Evolutionary conservation across 352 stramenopile genomes (phyloP), one percentile per base, ranked within the genome.

Genomic region (Pythium phragmitis): DNA sequence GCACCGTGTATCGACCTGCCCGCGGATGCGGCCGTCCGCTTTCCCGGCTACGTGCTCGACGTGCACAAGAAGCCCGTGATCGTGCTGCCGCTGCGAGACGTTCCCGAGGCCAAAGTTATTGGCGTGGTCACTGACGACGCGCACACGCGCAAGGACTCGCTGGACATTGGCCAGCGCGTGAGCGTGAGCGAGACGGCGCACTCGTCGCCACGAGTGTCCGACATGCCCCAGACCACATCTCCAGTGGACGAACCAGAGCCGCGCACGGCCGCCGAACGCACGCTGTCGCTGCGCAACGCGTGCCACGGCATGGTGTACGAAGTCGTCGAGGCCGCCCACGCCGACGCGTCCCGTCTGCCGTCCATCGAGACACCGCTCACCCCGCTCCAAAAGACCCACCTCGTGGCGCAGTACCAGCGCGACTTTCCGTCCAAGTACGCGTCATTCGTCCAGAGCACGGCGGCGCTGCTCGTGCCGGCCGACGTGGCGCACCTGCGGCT

Each of bases 351-450:
- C 8, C 60, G 56, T 4, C 36, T 73, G 7, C 67, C 67, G 3
- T 56, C 48, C 1, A 54, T 60, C 9, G 43, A 66, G 45, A 33
- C 52, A 12, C 46, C 47, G 14, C 50, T 69, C 5, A 67, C 49
- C 0, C 37, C 43, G 4, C 12, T 34, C 0, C 56, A 73, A 43
- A 53, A 64, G 34, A 58, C 43, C 4, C 42, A 69, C 3, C 12
- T 69, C 17, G 19, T 69, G 21, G 16, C 17, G 26, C 33, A 67
- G 3, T 69, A 43, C 52, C 41, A 56, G 28, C 56, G 50, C 13
- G 67, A 74, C 30, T 79, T 79, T 50, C 72, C 72, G 4, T 58
- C 72, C 55, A 77, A 75, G 48, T 77, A 77, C 36, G 69, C 70
- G 23, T 61, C 74, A 21, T 77, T 80, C 37, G 70, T 80, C 47